Evolutionary conservation across 768 basidiomycete species (phyloP), one percentile per base, ranked within the genome.

Genomic region (Pholiota molesta): DNA sequence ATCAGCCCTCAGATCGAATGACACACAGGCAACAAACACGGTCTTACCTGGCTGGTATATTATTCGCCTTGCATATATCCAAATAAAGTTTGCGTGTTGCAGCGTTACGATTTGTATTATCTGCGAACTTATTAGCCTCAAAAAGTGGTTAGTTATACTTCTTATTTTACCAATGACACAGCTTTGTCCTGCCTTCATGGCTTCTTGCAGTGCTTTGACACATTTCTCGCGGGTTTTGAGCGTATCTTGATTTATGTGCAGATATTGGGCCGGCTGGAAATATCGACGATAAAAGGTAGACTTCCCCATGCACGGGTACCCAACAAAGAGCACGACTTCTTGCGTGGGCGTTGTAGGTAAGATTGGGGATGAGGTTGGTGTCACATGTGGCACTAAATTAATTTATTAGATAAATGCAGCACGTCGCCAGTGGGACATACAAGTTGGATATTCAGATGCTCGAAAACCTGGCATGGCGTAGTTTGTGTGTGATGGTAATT

Each of bases 101-200:
- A 7, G 67, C 68, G 67, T 95, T 85, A 11, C 94, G 86, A 73
- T 97, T 97, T n/a, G 96, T 97, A 71, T 97, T 97, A 71, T 98
- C 95, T 95, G 58, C 42, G 9, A 8, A 13, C 9, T 21, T 28
- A 19, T 39, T 9, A 7, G 19, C 28, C 23, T 3, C 7, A 47
- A 13, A 28, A 40, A 16, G 19, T 29, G 7, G 8, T 11, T 19
- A 14, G 17, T 4, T 14, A 28, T 11, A 13, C 17, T 19, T 8
- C 16, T 16, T 10, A n/a, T 72, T 84, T 64, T 63, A 90, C 92
- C 95, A 47, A 98, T 81, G 13, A 95, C 91, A 67, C 90, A 90
- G 57, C 88, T 88, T 70, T 83, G 79, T 1, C 86, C 85, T 0
- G 75, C 77, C 26, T 72, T 68, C 33, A 95, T 68, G 0, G 82